Percentiles rank a stretch among this genome's conserved stretches.
Evolutionary conservation across 208 protist genomes (phyloP).

Genomic region (Hexamita inflata): DNA sequence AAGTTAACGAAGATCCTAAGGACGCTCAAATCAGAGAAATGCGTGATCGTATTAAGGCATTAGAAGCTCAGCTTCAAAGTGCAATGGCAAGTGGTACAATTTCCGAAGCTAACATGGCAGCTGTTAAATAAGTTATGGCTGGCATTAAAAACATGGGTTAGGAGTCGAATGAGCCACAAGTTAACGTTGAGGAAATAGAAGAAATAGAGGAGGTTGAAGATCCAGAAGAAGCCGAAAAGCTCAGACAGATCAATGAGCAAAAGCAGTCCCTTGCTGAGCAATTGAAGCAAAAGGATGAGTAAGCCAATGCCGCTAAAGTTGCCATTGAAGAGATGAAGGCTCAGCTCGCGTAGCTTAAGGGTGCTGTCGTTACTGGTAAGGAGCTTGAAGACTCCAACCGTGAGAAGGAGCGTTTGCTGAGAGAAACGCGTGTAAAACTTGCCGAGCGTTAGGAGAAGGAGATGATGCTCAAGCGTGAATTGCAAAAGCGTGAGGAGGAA

Average conservation of each 20-base stretch:
- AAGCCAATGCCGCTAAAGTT: neutral
- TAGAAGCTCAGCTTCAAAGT: neutral
- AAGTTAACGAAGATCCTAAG: constrained; percentile 25
- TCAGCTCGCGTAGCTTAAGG: neutral
- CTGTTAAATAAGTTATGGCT: neutral
- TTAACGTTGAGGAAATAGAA: neutral
- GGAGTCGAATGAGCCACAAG: neutral
- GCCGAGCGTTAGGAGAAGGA: neutral
- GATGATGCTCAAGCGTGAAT: neutral
- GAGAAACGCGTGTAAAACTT: neutral
- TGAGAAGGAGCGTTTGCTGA: neutral
- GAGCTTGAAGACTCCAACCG: neutral
- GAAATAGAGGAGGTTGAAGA: neutral
- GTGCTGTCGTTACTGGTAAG: neutral
- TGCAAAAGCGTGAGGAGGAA: neutral
- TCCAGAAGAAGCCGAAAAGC: neutral
- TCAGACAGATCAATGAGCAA: neutral
- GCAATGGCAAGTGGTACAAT: neutral
- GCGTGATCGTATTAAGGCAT: neutral
- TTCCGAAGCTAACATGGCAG: neutral
- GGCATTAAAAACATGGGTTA: neutral
- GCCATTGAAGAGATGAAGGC: neutral
- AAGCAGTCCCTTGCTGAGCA: neutral
- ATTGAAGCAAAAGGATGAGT: neutral
- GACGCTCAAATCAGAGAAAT: constrained; percentile 12